Evolutionary conservation across 1,284 basidiomycete species (phyloP).

Genomic region (Thecaphora thlaspeos): DNA sequence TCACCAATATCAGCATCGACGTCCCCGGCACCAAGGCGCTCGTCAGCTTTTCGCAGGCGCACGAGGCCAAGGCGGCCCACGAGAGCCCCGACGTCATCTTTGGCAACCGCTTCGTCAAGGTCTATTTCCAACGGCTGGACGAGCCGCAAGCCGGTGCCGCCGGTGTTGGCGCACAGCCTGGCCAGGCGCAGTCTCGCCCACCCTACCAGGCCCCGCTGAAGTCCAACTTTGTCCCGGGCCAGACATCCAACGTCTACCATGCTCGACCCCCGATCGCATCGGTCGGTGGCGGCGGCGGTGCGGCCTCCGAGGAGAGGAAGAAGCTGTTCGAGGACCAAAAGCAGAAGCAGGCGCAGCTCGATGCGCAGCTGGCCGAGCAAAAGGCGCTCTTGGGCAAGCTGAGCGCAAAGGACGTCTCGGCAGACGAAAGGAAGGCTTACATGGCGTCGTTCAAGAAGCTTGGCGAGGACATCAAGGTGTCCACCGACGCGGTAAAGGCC

Average conservation of each 20-base stretch:
- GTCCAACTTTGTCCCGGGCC: constrained; percentile 44
- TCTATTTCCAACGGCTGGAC: constrained; percentile 56
- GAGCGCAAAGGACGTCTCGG: constrained; percentile 66
- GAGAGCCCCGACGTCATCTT: constrained; percentile 90
- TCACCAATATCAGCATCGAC: constrained; percentile 90
- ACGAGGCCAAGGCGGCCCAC: constrained; percentile 84
- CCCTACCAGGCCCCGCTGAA: constrained; percentile 12
- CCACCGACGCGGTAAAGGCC: constrained; percentile 57
- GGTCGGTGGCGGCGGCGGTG: constrained; percentile 1
- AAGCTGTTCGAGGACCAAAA: constrained; percentile 60
- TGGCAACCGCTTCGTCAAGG: constrained; percentile 88
- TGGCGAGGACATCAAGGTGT: constrained; percentile 73
- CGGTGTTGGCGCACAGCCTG: constrained; percentile 69
- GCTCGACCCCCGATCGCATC: constrained; percentile 24
- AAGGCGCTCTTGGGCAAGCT: constrained; percentile 75
- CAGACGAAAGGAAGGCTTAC: constrained; percentile 76
- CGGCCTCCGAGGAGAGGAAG: constrained; percentile 32
- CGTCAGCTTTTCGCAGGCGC: constrained; percentile 81
- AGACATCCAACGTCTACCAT: constrained; percentile 48
- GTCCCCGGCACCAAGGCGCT: constrained; percentile 71
- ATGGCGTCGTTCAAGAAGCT: constrained; percentile 76
- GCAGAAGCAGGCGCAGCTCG: constrained; percentile 73
- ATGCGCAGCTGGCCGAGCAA: constrained; percentile 84
- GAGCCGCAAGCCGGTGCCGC: constrained; percentile 67
- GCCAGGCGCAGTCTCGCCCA: constrained; percentile 62